Evolutionary conservation across 176 grass and related monocot genomes (phyloP).

Genomic region (Calamus simplicifolius): DNA sequence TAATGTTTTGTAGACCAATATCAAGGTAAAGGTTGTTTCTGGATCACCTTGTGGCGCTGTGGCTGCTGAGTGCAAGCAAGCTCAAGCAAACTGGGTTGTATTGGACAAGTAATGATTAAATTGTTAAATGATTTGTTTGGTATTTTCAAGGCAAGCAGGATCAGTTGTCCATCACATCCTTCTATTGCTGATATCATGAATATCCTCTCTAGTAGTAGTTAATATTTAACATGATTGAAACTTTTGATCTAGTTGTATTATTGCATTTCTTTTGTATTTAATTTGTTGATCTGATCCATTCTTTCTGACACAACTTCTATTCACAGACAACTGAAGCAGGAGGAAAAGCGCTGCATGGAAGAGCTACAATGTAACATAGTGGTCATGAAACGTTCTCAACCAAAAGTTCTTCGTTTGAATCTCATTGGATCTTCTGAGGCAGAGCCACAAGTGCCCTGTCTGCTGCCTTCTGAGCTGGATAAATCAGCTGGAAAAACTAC

Average conservation of each 20-base stretch:
- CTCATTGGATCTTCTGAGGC: slow-evolving; percentile 81
- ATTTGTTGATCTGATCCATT: background rate
- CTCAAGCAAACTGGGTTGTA: slow-evolving; percentile 96
- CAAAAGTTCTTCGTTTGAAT: slow-evolving; percentile 97
- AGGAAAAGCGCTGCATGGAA: slow-evolving; percentile 85
- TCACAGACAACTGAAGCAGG: slow-evolving; percentile 81
- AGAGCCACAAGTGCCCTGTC: slow-evolving; percentile 28
- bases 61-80: slow-evolving; percentile 73
- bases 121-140: no score
- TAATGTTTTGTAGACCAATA: slow-evolving; percentile 49
- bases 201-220: no score
- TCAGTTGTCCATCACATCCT: no score
- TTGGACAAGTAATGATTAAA: slow-evolving; percentile 72
- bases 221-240: no score
- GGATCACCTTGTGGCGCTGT: slow-evolving; percentile 78
- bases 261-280: no score
- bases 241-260: no score
- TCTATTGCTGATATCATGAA: no score
- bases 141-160: no score
- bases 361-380: slow-evolving; percentile 97
- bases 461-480: slow-evolving; percentile 25
- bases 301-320: slow-evolving; percentile 12
- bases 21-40: slow-evolving; percentile 81
- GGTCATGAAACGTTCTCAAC: slow-evolving; percentile 92
- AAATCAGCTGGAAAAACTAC: slow-evolving; percentile 29